Base-by-base conservation (phyloP, 1,139 yeast species). In the Debaryomycetaceae sp. region DNA sequence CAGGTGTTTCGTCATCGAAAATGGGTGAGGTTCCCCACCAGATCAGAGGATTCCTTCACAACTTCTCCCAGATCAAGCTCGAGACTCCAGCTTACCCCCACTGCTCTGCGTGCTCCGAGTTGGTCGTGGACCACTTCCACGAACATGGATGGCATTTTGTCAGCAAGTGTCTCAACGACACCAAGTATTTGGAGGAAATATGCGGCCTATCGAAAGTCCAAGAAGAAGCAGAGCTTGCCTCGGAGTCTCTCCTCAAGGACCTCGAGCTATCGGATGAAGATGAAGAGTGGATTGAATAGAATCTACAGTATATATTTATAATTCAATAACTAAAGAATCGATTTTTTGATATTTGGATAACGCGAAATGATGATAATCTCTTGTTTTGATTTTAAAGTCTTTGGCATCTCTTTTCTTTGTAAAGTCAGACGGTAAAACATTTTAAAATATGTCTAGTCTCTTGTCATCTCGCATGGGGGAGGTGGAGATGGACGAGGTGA, bases 21-120 rank as follows among this genome's bases (percentile, higher is more conserved):
- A 67, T 91, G 34, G 96, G 97, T 1, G 77, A 75, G 2, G 66
- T 85, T 2, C 96, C 97, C 0, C 99, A 93, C 62, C 99, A 93
- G 60, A 70, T 93, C 17, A 72, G 99, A 49, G 98, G 98, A 0
- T 91, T 85, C 56, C 64, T 93, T 37, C 80, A 78, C 52, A 76
- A 75, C 46, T 89, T 84, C 56, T 78, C 78, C 36, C 83, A 81
- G 9, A 62, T 83, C 48, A 84, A 82, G 52, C 69, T 91, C 13
- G 70, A 72, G 48, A 84, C 96, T 0, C 89, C 90, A 0, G 82
- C 83, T 24, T 93, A 86, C 62, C 69, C 74, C 34, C 74, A 78
- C 54, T 93, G 99, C 60, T 85, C 97, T 0, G 99, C 93, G 0
- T 93, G 99, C 56, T 87, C 96, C 0, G 51, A 62, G 0, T 53